Base-by-base conservation (phyloP, 192 early-diverging fungal species). In the Linnemannia schmuckeri region DNA sequence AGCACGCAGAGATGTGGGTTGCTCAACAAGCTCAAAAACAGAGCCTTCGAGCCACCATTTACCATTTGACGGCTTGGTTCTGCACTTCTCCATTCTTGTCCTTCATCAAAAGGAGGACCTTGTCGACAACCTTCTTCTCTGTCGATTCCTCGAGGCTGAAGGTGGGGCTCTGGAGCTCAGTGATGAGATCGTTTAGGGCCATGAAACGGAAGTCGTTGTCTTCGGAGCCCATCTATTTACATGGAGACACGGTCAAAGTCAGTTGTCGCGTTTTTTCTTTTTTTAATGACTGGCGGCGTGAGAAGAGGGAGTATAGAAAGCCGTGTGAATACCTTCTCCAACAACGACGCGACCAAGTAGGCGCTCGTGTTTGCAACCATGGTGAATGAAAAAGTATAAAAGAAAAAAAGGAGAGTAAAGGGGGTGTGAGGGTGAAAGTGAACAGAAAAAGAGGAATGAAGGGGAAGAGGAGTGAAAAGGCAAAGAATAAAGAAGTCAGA, bases 141-240 rank as follows among this genome's bases (percentile, higher is more conserved):
- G 94, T 93, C 37, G 87, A 63, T 35, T 92, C 82, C 18, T 96
- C 95, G 40, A 91, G 82, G 12, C 72, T 77, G 78, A 95, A 93
- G 35, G 79, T 81, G 13, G 93, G 90, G 74, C 92, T 93, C 55
- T 92, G 91, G 20, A 96, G 91, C 75, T 95, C 95, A 18, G 91
- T 93, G 80, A 93, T 94, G 63, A 97, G 89, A 88, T 97, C 97
- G 77, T 93, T 92, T 30, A 93, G 70, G 35, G 96, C 97, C 97
- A 97, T 97, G 88, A 94, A 97, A 55, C 97, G 94, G 84, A 95
- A 95, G 88, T 97, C 97, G 33, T 94, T 92, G 87, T 97, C 97
- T 42, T 85, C 88, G 72, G 88, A 90, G 35, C 80, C 78, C 93
- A 93, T 93, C 92, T 93, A 89, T 57, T 9, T 69, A 12, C 30